Percentiles rank a stretch among this genome's conserved stretches.
Conservation (phyloP, 352 stramenopile species). For the Hyaloperonospora brassicae region DNA sequence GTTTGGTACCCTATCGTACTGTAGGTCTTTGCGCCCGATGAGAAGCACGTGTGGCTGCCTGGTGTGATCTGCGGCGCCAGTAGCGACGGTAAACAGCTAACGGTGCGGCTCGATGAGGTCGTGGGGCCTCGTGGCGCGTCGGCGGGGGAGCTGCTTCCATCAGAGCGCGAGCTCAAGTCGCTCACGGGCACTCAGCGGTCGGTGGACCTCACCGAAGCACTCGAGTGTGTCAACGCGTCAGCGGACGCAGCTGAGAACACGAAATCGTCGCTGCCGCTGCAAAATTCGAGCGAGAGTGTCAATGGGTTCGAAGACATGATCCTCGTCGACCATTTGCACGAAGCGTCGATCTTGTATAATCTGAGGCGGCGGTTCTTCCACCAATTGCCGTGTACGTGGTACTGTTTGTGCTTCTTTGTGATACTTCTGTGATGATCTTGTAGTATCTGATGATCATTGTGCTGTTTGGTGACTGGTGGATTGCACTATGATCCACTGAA, state of each 20-base stretch:
- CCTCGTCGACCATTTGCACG: conserved; percentile 78
- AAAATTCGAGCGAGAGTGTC: conserved; percentile 51
- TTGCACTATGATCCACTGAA: not conserved
- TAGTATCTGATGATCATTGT: conserved; percentile 8
- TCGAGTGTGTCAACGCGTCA: conserved; percentile 58
- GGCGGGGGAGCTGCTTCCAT: conserved; percentile 32
- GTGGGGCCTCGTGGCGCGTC: conserved; percentile 37
- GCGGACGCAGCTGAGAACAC: conserved; percentile 28
- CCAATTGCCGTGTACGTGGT: conserved; percentile 63
- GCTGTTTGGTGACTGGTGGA: not conserved
- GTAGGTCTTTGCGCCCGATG: conserved; percentile 65
- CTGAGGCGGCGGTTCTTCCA: conserved; percentile 67
- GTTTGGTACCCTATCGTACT: not conserved
- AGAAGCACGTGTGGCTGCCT: conserved; percentile 73
- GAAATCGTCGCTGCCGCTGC: conserved; percentile 45
- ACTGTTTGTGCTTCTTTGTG: not conserved
- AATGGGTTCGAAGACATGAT: conserved; percentile 85
- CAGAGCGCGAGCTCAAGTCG: conserved; percentile 45
- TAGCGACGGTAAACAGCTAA: conserved; percentile 37
- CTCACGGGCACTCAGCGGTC: conserved; percentile 46
- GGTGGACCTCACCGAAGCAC: conserved; percentile 50
- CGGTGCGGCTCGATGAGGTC: conserved; percentile 59
- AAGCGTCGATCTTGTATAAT: conserved; percentile 84
- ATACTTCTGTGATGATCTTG: not conserved
- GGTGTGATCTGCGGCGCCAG: conserved; percentile 54